These are phyloP conservation scores for Volvox africanus DNA, from an alignment of 139 green algal genomes.

Conservation along the genomic window DNA sequence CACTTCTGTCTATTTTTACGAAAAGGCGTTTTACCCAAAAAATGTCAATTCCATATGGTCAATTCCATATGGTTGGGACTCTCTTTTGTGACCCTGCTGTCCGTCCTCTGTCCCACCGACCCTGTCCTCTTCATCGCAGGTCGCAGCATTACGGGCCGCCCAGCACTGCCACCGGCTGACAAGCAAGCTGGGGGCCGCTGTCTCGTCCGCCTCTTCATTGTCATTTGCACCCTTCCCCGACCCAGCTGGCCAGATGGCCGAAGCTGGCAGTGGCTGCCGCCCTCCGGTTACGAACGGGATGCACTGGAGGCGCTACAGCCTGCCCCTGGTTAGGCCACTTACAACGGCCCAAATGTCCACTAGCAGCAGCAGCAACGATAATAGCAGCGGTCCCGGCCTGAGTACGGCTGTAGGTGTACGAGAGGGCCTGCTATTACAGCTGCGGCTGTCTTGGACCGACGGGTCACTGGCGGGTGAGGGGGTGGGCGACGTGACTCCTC, in stretches of 20 bases:
- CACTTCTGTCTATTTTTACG: no score
- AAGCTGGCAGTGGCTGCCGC: neutral
- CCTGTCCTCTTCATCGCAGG: neutral
- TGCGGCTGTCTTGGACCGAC: constrained; percentile 44
- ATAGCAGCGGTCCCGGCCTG: neutral
- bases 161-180: constrained; percentile 7
- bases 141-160: constrained; percentile 13
- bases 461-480: constrained; percentile 46
- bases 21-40: no score
- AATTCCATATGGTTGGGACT: no score
- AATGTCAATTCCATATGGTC: no score
- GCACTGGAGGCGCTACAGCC: constrained; percentile 57
- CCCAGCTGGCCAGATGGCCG: neutral
- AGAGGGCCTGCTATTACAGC: constrained; percentile 66
- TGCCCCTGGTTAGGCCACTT: constrained; percentile 75
- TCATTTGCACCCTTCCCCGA: neutral
- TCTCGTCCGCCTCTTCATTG: neutral
- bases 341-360: constrained; percentile 59
- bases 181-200: neutral
- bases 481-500: constrained; percentile 84
- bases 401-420: neutral
- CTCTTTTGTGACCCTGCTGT: no score
- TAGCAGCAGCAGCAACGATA: neutral
- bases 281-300: neutral
- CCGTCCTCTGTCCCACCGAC: no score